Base-by-base conservation (phyloP, 495 filamentous ascomycete genomes). In the Penicillium pulvis region DNA sequence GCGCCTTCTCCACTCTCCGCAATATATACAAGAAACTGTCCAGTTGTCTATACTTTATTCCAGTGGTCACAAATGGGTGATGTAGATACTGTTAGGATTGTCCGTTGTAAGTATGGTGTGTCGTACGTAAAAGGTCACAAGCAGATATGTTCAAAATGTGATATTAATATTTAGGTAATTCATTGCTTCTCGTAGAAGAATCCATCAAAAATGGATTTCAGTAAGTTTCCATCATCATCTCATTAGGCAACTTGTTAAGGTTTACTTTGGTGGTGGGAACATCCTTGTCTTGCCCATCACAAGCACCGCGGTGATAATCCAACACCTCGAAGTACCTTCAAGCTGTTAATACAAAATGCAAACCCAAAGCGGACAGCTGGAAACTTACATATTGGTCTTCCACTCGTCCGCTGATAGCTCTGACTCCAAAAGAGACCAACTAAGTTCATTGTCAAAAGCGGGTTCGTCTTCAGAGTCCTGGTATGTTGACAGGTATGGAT, bases 401-500 rank as follows among this genome's bases (percentile, higher is more conserved):
- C 58, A 60, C 42, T 60, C 48, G 1, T 60, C 53, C 1, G 41
- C 28, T 11, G 53, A 20, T 6, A 53, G n/a, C 50, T 61, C 59
- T 7, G 59, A 61, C 19, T 61, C 59, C 12, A 61, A 28, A 5
- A 58, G 20, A 28, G 55, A 58, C 59, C 55, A 62, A 20, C 58
- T 50, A 17, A 62, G 39, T 24, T 50, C 19, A 16, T 46, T 58
- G 3, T 58, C 55, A 35, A 92, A 89, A 1, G 90, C 87, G 4
- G 92, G 92, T 73, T 97, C 92, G 67, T 97, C 92, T 6, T 86
- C 90, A 16, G 92, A 89, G 64, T 97, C 92, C 65, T 94, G 91
- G 73, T 97, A 97, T 14, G 90, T 90, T 23, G 89, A 81, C 35
- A 97, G 84, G 68, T 97, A 97, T 55, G 89, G 87, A 69, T 97